Percentiles rank a stretch among this genome's conserved stretches.
phyloP scores from a whole-genome alignment of 163 green algal species.

The Scenedesmus sp. region DNA sequence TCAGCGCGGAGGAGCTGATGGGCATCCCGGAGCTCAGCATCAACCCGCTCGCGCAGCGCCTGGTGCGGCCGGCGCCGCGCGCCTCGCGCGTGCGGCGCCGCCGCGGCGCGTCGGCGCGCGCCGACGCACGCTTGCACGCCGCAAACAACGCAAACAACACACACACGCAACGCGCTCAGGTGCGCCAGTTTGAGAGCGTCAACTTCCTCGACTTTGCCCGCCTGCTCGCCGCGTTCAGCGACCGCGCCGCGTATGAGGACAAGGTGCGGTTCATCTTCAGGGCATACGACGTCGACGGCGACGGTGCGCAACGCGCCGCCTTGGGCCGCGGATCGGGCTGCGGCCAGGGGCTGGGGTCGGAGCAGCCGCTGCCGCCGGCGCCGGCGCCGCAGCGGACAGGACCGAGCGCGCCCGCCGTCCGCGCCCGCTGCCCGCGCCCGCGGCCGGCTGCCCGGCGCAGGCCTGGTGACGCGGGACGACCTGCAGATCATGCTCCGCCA shows the following conservation, averaged over 20 bases:
- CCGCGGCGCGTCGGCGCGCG: no score
- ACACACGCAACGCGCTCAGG: no score
- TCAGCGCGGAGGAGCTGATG: constrained; percentile 90
- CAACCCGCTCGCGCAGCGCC: constrained; percentile 86
- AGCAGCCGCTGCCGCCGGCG: not conserved
- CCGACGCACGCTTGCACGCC: no score
- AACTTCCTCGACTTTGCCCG: constrained; percentile 96
- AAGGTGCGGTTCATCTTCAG: constrained; percentile 85
- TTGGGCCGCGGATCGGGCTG: no score
- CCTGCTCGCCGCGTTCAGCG: constrained; percentile 84
- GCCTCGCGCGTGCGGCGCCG: no score
- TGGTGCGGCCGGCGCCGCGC: constrained; percentile 54
- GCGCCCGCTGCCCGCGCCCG: not conserved
- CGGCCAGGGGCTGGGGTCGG: no score
- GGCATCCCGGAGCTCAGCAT: constrained; percentile 96
- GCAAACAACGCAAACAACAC: no score
- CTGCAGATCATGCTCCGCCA: constrained; percentile 87
- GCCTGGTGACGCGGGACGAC: constrained; percentile 79
- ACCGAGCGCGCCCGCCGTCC: not conserved
- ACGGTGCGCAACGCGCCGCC: no score
- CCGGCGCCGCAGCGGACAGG: not conserved
- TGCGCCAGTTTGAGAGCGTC: constrained; percentile 86
- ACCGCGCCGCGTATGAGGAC: constrained; percentile 69
- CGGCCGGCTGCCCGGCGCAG: no score
- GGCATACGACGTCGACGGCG: constrained; percentile 88